Percentiles rank a stretch among this genome's conserved stretches.
phyloP scores from a whole-genome alignment of 768 basidiomycete genomes.

The Suillus subluteus region DNA sequence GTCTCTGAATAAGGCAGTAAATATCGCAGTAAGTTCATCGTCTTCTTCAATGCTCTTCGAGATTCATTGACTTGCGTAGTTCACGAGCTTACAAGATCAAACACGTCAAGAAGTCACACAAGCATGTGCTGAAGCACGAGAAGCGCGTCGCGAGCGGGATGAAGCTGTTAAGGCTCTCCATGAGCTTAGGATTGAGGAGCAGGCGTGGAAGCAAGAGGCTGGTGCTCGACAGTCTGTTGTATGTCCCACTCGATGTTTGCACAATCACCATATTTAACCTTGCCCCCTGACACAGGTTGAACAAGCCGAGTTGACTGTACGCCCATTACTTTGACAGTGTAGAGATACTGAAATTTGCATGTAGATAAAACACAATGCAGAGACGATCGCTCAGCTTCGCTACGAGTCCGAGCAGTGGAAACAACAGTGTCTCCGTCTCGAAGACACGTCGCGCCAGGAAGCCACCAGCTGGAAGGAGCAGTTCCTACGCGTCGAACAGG shows the following conservation, averaged over 20 bases:
- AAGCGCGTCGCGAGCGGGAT: constrained; percentile 54
- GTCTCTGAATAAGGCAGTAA: constrained; percentile 43
- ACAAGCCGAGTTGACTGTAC: constrained; percentile 60
- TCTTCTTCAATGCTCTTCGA: not conserved
- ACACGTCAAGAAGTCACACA: constrained; percentile 56
- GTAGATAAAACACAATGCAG: constrained; percentile 61
- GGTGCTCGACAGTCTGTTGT: constrained; percentile 51
- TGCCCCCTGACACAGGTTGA: constrained; percentile 41
- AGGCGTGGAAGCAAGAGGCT: constrained; percentile 50
- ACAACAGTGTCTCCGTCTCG: constrained; percentile 56
- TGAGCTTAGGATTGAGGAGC: constrained; percentile 46
- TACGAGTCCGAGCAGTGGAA: constrained; percentile 75
- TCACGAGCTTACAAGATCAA: constrained; percentile 59
- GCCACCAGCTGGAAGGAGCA: constrained; percentile 81
- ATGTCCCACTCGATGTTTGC: constrained; percentile 31
- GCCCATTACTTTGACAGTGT: constrained; percentile 18
- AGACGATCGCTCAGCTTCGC: constrained; percentile 62
- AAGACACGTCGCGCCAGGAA: constrained; percentile 49
- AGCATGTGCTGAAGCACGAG: constrained; percentile 47
- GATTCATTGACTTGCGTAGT: constrained; percentile 36
- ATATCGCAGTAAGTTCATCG: constrained; percentile 39
- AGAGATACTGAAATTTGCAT: not conserved
- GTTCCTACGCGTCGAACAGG: constrained; percentile 73
- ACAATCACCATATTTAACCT: constrained; percentile 16
- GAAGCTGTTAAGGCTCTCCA: constrained; percentile 51